phyloP scores from a whole-genome alignment of 148 eudicot species.

The Rhododendron vialii region DNA sequence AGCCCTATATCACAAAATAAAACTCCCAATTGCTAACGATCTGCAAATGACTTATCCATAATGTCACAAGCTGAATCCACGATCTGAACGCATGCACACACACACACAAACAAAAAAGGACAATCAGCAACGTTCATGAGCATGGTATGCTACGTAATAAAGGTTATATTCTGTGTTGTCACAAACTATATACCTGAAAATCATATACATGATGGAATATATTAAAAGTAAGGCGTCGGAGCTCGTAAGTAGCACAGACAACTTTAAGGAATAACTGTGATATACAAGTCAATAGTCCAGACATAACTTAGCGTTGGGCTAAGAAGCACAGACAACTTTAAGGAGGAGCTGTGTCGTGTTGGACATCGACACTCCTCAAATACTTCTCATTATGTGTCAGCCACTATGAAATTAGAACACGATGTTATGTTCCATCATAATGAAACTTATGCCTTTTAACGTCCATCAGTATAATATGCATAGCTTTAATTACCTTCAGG shows the following conservation, averaged over 20 bases:
- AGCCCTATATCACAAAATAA: neutral
- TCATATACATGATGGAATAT: neutral
- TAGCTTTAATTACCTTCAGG: neutral
- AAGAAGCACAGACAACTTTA: neutral
- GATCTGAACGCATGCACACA: constrained; percentile 45
- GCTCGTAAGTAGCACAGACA: neutral
- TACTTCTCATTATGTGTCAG: neutral
- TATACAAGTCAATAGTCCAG: neutral
- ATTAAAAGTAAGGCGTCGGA: too few species aligned
- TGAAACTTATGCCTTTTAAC: neutral
- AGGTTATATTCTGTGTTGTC: neutral
- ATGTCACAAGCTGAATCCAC: constrained; percentile 85
- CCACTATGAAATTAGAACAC: neutral
- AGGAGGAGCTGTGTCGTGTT: neutral
- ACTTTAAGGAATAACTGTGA: neutral
- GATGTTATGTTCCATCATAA: neutral
- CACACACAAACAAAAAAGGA: neutral
- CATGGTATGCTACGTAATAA: neutral
- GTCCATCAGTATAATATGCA: neutral
- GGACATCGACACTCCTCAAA: neutral
- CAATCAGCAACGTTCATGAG: constrained; percentile 2
- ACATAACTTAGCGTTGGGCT: neutral
- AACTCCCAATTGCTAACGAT: constrained; percentile 37
- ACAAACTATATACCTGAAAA: neutral
- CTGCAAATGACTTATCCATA: constrained; percentile 74